Percentiles rank a stretch among this genome's conserved stretches.
Evolutionary conservation across 306 rosid species (phyloP).

Genomic region (Canavalia gladiata): DNA sequence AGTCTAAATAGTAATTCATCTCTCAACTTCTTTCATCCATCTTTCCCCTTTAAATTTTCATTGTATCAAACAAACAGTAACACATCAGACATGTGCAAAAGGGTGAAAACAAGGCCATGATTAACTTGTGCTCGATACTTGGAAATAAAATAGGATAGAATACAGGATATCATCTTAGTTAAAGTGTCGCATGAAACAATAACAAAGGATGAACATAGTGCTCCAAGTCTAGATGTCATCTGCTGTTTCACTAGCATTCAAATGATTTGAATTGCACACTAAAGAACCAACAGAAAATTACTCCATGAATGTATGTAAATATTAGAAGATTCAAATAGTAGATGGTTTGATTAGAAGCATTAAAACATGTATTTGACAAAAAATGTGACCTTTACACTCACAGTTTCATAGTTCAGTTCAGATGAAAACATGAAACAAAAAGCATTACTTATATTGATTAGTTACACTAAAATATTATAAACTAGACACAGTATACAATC

Average conservation of each 20-base stretch:
- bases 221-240: constrained; percentile 24
- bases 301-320: constrained; percentile 15
- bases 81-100: not conserved
- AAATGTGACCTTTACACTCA: constrained; percentile 54
- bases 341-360: constrained; percentile 38
- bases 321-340: not conserved
- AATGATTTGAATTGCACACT: constrained; percentile 36
- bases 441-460: constrained; percentile 54
- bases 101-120: constrained; percentile 24
- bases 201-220: constrained; percentile 10
- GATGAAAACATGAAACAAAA: constrained; percentile 40
- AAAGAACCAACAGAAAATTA: constrained; percentile 19
- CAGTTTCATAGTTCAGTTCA: constrained; percentile 41
- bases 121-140: not conserved
- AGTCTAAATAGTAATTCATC: constrained; percentile 3
- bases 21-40: constrained; percentile 20
- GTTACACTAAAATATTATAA: constrained; percentile 58
- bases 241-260: constrained; percentile 29
- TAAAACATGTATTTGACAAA: constrained; percentile 47
- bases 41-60: not conserved
- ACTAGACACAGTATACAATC: constrained; percentile 60
- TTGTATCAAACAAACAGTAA: not conserved
- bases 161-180: constrained; percentile 2
- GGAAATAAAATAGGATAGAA: not conserved
- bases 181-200: constrained; percentile 18